These are phyloP conservation scores for Scheffersomyces illinoinensis DNA, from an alignment of 1,139 yeast genomes.

Conservation along the genomic window DNA sequence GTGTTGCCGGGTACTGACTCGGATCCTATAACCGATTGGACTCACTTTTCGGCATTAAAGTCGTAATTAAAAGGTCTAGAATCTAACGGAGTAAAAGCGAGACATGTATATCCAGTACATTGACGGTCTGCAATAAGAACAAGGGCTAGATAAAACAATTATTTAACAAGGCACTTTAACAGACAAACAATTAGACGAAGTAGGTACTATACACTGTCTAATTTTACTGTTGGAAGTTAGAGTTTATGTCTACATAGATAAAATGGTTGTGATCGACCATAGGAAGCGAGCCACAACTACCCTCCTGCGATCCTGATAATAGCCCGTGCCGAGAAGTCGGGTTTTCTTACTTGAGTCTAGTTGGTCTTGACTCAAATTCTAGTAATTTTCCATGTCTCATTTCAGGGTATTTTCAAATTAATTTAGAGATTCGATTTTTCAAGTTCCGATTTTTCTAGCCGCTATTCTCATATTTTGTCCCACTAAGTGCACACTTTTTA, in stretches of 20 bases:
- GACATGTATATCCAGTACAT: neutral
- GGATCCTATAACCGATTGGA: neutral
- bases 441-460: neutral
- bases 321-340: neutral
- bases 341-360: neutral
- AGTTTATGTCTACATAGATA: neutral
- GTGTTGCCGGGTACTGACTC: neutral
- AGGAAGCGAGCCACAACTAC: neutral
- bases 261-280: neutral
- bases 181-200: neutral
- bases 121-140: neutral
- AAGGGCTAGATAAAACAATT: neutral
- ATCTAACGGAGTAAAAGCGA: neutral
- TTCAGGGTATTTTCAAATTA: neutral
- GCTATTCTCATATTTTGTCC: neutral
- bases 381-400: neutral
- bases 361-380: neutral
- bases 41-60: neutral
- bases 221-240: neutral
- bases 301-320: neutral
- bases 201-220: neutral
- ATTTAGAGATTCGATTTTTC: neutral
- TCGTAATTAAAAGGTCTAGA: neutral
- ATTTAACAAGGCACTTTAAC: too few species aligned
- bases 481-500: neutral